Evolutionary conservation across 179 eudicot species (phyloP), one percentile per base, ranked within the genome.

Genomic region (Drosera spatulata): DNA sequence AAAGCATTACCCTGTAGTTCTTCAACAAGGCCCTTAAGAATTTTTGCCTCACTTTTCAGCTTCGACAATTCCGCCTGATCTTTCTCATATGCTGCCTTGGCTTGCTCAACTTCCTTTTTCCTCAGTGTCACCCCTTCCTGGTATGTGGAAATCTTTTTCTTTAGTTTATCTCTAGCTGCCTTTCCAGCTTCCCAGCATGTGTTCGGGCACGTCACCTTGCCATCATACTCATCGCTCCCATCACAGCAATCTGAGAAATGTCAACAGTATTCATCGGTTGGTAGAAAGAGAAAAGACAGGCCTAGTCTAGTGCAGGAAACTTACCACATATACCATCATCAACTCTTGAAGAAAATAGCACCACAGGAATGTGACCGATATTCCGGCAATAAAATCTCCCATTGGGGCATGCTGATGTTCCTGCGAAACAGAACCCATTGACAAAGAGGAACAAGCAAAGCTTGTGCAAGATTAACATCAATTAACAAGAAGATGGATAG

Each of bases 101-200:
- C 91, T 63, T 77, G 80, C 73, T 88, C 90, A 58, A 88, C 65
- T 65, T 82, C 96, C 71, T 75, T 73, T 56, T 50, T 86, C 72
- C 98, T 80, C 65, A 88, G 59, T 33, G 65, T 59, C 61, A 80
- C 81, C 60, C 98, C 98, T 63, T 89, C 83, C 69, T 82, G 65
- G 69, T 73, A 82, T 6, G 86, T 86, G 11, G 81, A 73, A 65
- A 91, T 89, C 73, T 86, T 91, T 72, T 86, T 88, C 79, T 69
- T 73, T 75, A 91, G 69, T 65, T 74, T 91, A 47, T 86, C 95
- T 73, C 96, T 75, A 41, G 98, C 98, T 47, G 75, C 87, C 74
- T 86, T 84, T 59, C 98, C 98, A 80, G 93, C 89, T 71, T 88
- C 98, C 98, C 98, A 91, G 61, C 98, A 91, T 4, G 96, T 82